Evolutionary conservation across 257 asterid genomes (phyloP), one percentile per base, ranked within the genome.

Genomic region (Rubia yunnanensis): DNA sequence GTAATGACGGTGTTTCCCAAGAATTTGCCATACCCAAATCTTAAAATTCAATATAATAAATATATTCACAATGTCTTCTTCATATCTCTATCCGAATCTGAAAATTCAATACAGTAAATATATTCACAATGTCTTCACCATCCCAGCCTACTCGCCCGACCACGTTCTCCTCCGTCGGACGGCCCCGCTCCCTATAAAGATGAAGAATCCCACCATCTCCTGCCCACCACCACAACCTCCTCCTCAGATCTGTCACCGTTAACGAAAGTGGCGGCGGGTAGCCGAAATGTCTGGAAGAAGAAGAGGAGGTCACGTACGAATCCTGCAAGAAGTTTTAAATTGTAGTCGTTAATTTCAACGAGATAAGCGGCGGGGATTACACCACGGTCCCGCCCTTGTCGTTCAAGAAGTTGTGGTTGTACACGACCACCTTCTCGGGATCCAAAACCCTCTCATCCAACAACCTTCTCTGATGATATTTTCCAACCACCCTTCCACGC

Each of bases 391-490:
- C 95, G 10, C 87, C 96, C 7, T 91, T 91, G 62, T 91, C 98
- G 41, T 88, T 83, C 65, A 79, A 71, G 58, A 91, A 88, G 74
- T 82, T 91, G 4, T 88, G 94, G 98, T 56, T 83, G 2, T 91
- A 88, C 75, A 88, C 91, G n/a, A n/a, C n/a, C n/a, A n/a, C n/a
- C n/a, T n/a, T n/a, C n/a, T n/a, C n/a, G n/a, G n/a, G n/a, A n/a
- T n/a, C n/a, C n/a, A n/a, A n/a, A n/a, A n/a, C n/a, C n/a, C n/a
- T n/a, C n/a, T n/a, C n/a, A n/a, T n/a, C n/a, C n/a, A n/a, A n/a
- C n/a, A n/a, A n/a, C n/a, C n/a, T n/a, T n/a, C n/a, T n/a, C n/a
- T n/a, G n/a, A n/a, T n/a, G n/a, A n/a, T n/a, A n/a, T n/a, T n/a
- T n/a, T n/a, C n/a, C n/a, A n/a, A n/a, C n/a, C n/a, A n/a, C n/a